These are phyloP conservation scores for Wakefieldia striispora DNA, from an alignment of 768 basidiomycete species.

Conservation along the genomic window DNA sequence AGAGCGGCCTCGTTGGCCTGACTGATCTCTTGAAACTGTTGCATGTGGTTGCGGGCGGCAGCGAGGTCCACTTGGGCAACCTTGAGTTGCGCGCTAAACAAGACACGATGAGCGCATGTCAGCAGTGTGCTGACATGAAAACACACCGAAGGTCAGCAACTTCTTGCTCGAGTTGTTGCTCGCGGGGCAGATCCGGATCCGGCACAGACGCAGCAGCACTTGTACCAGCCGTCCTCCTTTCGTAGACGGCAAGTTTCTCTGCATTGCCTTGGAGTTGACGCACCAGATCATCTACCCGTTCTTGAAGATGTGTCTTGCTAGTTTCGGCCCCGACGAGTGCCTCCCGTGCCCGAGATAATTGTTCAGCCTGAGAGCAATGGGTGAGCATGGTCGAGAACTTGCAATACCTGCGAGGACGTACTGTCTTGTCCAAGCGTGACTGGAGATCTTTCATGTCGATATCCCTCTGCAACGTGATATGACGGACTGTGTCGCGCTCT, in stretches of 20 bases:
- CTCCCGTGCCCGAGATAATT: constrained; percentile 68
- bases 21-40: constrained; percentile 86
- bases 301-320: constrained; percentile 75
- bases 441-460: constrained; percentile 78
- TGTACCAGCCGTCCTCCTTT: constrained; percentile 50
- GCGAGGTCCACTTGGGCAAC: constrained; percentile 75
- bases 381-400: constrained; percentile 8
- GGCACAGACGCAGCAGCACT: constrained; percentile 32
- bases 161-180: constrained; percentile 80
- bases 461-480: constrained; percentile 75
- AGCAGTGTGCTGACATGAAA: neutral
- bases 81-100: constrained; percentile 65
- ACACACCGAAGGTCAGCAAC: constrained; percentile 80
- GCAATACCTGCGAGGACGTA: constrained; percentile 34
- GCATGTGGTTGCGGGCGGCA: constrained; percentile 65
- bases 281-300: constrained; percentile 47
- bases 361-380: constrained; percentile 46
- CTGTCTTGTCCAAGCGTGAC: constrained; percentile 64
- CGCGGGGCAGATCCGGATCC: constrained; percentile 53
- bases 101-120: neutral
- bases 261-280: constrained; percentile 69
- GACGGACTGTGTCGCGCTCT: constrained; percentile 74
- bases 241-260: constrained; percentile 87
- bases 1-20: constrained; percentile 80
- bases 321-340: constrained; percentile 70